Percentiles rank a stretch among this genome's conserved stretches.
phyloP scores from a whole-genome alignment of 2,329 filamentous ascomycete species.

The Claviceps citrina region DNA sequence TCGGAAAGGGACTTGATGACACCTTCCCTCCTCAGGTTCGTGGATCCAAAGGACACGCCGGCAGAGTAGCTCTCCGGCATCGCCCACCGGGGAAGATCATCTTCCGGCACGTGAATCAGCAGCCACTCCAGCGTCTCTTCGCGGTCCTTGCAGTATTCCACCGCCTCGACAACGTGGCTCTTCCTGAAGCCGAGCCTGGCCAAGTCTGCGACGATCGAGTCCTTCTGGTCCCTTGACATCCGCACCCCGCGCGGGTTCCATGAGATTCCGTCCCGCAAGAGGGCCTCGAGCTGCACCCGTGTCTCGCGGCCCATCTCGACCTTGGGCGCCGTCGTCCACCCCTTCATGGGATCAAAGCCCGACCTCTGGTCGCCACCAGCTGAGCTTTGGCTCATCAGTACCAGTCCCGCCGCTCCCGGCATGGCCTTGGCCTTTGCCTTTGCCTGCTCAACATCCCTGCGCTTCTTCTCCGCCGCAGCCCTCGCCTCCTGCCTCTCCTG shows the following conservation, averaged over 20 bases:
- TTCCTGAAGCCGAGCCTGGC: conserved; percentile 68
- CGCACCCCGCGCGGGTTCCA: conserved; percentile 74
- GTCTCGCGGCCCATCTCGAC: conserved; percentile 84
- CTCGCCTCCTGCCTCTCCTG: conserved; percentile 68
- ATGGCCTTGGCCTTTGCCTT: conserved; percentile 52
- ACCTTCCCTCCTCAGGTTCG: conserved; percentile 65
- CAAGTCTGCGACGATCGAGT: conserved; percentile 55
- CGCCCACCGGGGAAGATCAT: conserved; percentile 86
- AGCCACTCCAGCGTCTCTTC: conserved; percentile 94
- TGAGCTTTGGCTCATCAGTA: conserved; percentile 33
- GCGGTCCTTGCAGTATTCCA: conserved; percentile 72
- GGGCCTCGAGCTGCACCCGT: conserved; percentile 59
- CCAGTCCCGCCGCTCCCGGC: conserved; percentile 41
- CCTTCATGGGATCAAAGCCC: conserved; percentile 41
- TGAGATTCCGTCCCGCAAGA: conserved; percentile 61
- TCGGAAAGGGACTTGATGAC: conserved; percentile 68
- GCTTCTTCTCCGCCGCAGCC: conserved; percentile 61
- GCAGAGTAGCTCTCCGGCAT: conserved; percentile 84
- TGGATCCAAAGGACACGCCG: conserved; percentile 72
- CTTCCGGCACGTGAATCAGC: conserved; percentile 89
- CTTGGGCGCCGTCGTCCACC: conserved; percentile 74
- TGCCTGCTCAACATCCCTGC: conserved; percentile 51
- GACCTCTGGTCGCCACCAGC: conserved; percentile 17
- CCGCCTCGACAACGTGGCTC: conserved; percentile 79
- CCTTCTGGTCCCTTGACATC: conserved; percentile 43